phyloP scores from a whole-genome alignment of 495 filamentous ascomycete species.

The Tuber magnatum region DNA sequence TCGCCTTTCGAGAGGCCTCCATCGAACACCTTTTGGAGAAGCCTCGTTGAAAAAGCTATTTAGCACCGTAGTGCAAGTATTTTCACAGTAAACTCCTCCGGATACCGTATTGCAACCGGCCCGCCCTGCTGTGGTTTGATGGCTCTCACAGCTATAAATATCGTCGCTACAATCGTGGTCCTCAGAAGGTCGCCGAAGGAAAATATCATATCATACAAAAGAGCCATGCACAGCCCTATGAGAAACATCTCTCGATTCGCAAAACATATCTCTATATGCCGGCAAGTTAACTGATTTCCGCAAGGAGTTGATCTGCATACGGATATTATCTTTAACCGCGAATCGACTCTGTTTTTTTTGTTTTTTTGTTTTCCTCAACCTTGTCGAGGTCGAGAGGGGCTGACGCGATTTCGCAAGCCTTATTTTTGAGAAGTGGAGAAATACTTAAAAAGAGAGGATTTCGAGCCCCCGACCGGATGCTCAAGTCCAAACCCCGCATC shows the following conservation, averaged over 20 bases:
- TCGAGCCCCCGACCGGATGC: background rate
- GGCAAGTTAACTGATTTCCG: background rate
- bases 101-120: background rate
- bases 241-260: background rate
- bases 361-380: background rate
- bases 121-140: background rate
- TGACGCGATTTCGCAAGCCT: background rate
- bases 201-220: background rate
- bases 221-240: conserved; percentile 1
- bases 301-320: background rate
- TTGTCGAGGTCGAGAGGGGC: background rate
- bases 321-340: conserved; percentile 3
- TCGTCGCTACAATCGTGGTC: background rate
- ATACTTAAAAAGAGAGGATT: background rate
- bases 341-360: background rate
- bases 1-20: background rate
- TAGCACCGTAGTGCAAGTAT: background rate
- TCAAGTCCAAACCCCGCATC: background rate
- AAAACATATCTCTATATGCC: background rate
- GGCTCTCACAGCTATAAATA: background rate
- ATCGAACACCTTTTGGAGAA: background rate
- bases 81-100: background rate
- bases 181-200: background rate
- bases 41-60: background rate
- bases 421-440: background rate